Percentiles rank a stretch among this genome's conserved stretches.
Conservation (phyloP, 192 early-diverging fungal genomes). For the Thamnidium elegans region DNA sequence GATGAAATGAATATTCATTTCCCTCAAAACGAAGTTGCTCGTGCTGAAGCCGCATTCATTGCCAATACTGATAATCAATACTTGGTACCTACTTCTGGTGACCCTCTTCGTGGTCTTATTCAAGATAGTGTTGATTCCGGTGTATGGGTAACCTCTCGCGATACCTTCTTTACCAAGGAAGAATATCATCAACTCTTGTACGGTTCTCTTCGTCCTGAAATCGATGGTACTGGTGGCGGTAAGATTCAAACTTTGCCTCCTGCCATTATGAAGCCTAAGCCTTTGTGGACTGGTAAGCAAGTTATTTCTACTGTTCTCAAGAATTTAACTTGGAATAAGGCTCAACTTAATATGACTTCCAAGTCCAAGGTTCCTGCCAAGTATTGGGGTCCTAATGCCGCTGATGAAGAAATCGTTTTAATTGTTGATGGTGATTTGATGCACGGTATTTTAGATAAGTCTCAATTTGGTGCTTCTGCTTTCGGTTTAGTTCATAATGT, state of each 20-base stretch:
- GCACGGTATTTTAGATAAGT: slow-evolving; percentile 93
- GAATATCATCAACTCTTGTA: slow-evolving; percentile 96
- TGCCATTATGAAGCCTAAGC: slow-evolving; percentile 92
- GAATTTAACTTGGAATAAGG: slow-evolving; percentile 79
- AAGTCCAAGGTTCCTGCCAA: slow-evolving; percentile 83
- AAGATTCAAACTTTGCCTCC: slow-evolving; percentile 82
- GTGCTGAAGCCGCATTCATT: slow-evolving; percentile 94
- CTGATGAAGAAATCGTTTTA: slow-evolving; percentile 82
- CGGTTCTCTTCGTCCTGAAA: slow-evolving; percentile 82
- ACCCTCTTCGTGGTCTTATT: slow-evolving; percentile 96
- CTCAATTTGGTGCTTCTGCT: slow-evolving; percentile 83
- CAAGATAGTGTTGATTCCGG: slow-evolving; percentile 99
- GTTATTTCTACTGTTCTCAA: slow-evolving; percentile 88
- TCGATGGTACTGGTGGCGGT: slow-evolving; percentile 63
- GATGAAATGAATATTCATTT: slow-evolving; percentile 99
- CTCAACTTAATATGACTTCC: slow-evolving; percentile 83
- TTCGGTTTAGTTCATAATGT: slow-evolving; percentile 93
- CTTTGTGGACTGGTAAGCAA: slow-evolving; percentile 99
- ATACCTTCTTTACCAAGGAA: slow-evolving; percentile 81
- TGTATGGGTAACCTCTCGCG: slow-evolving; percentile 87
- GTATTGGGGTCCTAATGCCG: slow-evolving; percentile 77
- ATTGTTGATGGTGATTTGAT: slow-evolving; percentile 92
- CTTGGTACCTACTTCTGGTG: slow-evolving; percentile 93
- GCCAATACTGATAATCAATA: slow-evolving; percentile 95
- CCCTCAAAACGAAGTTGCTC: slow-evolving; percentile 95